A percentile compares a stretch with the other conserved stretches of the same genome.
Conservation (phyloP, 1,284 basidiomycete genomes). For the Peniophora sp. region DNA sequence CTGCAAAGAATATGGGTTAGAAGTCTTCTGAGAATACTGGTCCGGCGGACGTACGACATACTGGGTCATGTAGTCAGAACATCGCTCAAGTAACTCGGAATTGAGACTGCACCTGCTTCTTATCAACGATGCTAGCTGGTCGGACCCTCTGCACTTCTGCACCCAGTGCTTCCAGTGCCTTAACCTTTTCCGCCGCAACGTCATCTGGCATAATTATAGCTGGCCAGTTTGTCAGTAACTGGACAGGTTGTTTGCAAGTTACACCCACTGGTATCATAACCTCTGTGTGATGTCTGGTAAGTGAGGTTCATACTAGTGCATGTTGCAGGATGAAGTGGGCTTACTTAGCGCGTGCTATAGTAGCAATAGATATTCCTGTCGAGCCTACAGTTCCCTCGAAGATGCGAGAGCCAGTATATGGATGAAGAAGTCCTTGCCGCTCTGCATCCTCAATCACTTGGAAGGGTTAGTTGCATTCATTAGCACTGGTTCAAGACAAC, state of each 20-base stretch:
- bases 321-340: constrained; percentile 11
- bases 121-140: constrained; percentile 88
- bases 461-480: neutral
- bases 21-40: neutral
- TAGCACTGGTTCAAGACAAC: constrained; percentile 14
- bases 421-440: constrained; percentile 72
- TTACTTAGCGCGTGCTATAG: constrained; percentile 82
- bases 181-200: constrained; percentile 87
- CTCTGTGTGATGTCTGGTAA: constrained; percentile 31
- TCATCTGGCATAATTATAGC: constrained; percentile 93
- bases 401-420: constrained; percentile 86
- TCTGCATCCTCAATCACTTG: constrained; percentile 94
- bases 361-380: constrained; percentile 95
- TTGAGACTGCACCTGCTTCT: constrained; percentile 68
- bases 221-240: constrained; percentile 19
- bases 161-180: constrained; percentile 78
- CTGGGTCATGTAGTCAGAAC: constrained; percentile 17
- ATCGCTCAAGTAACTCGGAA: constrained; percentile 3
- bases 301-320: neutral
- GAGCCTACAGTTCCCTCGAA: constrained; percentile 98
- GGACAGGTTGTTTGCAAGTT: neutral
- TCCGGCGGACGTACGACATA: constrained; percentile 39
- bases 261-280: constrained; percentile 66
- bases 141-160: constrained; percentile 82
- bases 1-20: constrained; percentile 26